Evolutionary conservation across 257 asterid genomes (phyloP), one percentile per base, ranked within the genome.

Genomic region (Fraxinus pennsylvanica): DNA sequence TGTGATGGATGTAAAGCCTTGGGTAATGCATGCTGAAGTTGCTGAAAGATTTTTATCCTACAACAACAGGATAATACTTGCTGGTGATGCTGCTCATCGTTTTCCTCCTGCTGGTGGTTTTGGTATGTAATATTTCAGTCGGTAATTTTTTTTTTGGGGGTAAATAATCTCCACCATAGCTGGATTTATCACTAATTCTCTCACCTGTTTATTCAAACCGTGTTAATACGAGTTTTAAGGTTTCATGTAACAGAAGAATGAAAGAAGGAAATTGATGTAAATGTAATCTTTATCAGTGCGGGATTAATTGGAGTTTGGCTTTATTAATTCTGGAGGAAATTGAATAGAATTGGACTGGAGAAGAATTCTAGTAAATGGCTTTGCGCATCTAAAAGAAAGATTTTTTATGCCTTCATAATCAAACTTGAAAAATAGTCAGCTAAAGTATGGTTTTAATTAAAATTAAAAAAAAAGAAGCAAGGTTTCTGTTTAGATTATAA

Each of bases 91-190:
- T 76, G 98, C 96, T 82, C 99, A 95, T 83, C 96, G 97, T 36
- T 95, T 95, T 68, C 99, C 99, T 33, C 99, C 99, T 35, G 96
- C 99, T 83, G 99, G 99, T 80, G 99, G 98, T 75, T 93, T 95
- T 78, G 99, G 99, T 95, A 88, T 47, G 79, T 29, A 65, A 21
- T 41, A 25, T 36, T 65, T 73, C 14, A 21, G 38, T 71, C 22
- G 9, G 73, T 75, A 45, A 1, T 30, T 30, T 2, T 30, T 30
- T 45, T 45, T 13, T 45, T 45, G 14, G 0, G 14, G 54, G 19
- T 45, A 45, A 45, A 45, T 45, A 13, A 45, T 14, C n/a, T 45
- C 54, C 54, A 45, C 15, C 50, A 8, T 14, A 50, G n/a, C 61
- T 17, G 21, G 5, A 50, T 15, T 50, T 50, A 3, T 50, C 17